Base-by-base conservation (phyloP, 169 alveolate genomes). In the Pseudocohnilembus persalinus region DNA sequence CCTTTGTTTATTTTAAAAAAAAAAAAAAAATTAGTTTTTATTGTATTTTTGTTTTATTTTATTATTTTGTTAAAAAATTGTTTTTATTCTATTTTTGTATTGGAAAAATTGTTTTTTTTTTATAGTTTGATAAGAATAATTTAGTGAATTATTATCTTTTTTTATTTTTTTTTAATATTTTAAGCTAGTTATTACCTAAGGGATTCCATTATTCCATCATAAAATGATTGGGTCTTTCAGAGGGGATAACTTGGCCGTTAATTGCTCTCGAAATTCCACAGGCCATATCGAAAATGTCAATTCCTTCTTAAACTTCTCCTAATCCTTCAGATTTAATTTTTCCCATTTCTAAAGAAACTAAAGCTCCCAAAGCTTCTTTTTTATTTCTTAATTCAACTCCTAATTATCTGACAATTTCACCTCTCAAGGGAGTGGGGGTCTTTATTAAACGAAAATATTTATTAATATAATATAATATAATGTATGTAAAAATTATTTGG, bases 181-280 rank as follows among this genome's bases (percentile, higher is more conserved):
- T 11, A 49, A 11, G 26, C 20, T 11, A 49, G 26, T 20, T 11
- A 0, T 81, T 73, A 68, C 90, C 90, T 27, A 95, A 80, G 32
- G 97, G 97, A 86, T 93, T 94, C 96, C 96, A 95, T 76, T 81
- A 28, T 74, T 95, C 97, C 94, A 93, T 84, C 93, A 95, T 91
- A 68, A 92, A 83, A 78, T 95, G 97, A 11, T 91, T 92, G 28
- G 96, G 95, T 85, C 97, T 89, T 88, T 95, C 97, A 27, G 95
- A 89, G 31, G 95, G 97, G 28, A 95, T 76, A n/a, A 95, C 91
- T 77, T 85, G 85, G 11, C 97, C 97, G 27, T 89, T 93, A 74
- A 94, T 76, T 26, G 87, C 82, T 82, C 97, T 90, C 0, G 95
- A 87, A 25, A 94, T 30, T 30, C 97, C 97, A 75, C 95, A 88